A percentile compares a stretch with the other conserved stretches of the same genome.
Conservation (phyloP, 2,329 filamentous ascomycete species). For the Periconia macrospinosa region DNA sequence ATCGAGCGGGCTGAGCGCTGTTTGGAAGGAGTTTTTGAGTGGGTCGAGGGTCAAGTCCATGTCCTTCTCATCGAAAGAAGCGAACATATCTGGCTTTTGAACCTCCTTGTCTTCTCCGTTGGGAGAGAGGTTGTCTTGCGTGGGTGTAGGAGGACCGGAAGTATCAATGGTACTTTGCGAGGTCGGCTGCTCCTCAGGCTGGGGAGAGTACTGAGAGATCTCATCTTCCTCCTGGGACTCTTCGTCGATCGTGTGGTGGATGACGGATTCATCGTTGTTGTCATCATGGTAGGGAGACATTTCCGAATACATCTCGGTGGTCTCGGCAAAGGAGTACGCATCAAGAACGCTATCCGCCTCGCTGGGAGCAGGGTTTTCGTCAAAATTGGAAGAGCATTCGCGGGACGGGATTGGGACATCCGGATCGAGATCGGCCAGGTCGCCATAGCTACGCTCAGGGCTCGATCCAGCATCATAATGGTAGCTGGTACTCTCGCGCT, state of each 20-base stretch:
- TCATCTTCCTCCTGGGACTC: conserved; percentile 51
- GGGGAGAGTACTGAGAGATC: conserved; percentile 58
- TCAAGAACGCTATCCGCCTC: conserved; percentile 54
- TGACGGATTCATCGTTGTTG: conserved; percentile 52
- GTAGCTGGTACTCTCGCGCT: conserved; percentile 31
- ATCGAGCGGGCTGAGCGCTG: conserved; percentile 31
- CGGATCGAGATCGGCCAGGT: conserved; percentile 69
- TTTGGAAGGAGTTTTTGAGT: conserved; percentile 51
- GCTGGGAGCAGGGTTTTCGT: conserved; percentile 65
- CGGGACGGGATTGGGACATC: conserved; percentile 88
- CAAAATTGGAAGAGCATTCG: conserved; percentile 65
- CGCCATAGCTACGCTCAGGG: conserved; percentile 57
- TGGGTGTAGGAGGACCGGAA: conserved; percentile 52
- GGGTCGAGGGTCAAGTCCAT: conserved; percentile 59
- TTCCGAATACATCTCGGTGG: conserved; percentile 62
- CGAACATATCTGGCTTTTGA: conserved; percentile 49
- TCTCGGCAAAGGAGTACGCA: conserved; percentile 60
- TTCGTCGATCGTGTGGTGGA: conserved; percentile 53
- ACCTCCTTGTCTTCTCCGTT: conserved; percentile 31
- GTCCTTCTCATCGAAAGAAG: conserved; percentile 53
- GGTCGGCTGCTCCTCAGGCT: conserved; percentile 40
- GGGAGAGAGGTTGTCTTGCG: conserved; percentile 31
- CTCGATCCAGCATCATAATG: conserved; percentile 52
- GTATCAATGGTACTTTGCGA: conserved; percentile 42
- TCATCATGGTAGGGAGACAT: conserved; percentile 37